phyloP scores from a whole-genome alignment of 106 monocot genomes.

The Iris macrosiphon region DNA sequence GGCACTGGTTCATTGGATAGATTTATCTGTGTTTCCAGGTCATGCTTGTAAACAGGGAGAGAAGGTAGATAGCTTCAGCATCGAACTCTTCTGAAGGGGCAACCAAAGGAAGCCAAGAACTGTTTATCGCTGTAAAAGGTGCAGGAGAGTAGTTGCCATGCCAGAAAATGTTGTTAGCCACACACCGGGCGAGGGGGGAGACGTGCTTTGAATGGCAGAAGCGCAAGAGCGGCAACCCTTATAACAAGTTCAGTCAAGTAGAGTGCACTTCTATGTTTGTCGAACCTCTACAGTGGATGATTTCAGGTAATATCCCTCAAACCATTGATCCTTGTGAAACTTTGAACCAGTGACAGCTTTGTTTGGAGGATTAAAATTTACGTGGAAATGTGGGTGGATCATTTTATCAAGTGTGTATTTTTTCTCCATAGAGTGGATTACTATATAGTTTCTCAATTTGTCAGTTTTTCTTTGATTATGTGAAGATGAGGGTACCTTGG shows the following conservation, averaged over 20 bases:
- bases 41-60: slow-evolving; percentile 62
- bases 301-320: slow-evolving; percentile 65
- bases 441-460: too few relatives aligned
- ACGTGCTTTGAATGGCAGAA: slow-evolving; percentile 68
- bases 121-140: slow-evolving; percentile 78
- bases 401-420: too few relatives aligned
- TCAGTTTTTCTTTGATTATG: slow-evolving; percentile 1
- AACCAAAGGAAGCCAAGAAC: slow-evolving; percentile 11
- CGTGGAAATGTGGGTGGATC: too few relatives aligned
- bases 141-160: slow-evolving; percentile 71
- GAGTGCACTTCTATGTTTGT: slow-evolving; percentile 77
- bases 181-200: slow-evolving; percentile 67
- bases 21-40: too few relatives aligned
- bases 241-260: slow-evolving; percentile 22
- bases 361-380: too few relatives aligned
- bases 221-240: slow-evolving; percentile 30
- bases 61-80: slow-evolving; percentile 49
- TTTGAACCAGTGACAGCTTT: too few relatives aligned
- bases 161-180: slow-evolving; percentile 74
- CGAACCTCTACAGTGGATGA: slow-evolving; percentile 82
- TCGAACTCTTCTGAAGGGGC: slow-evolving; percentile 9
- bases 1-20: too few relatives aligned
- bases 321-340: too few relatives aligned
- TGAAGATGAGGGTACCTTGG: slow-evolving; percentile 82
- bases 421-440: too few relatives aligned